Percentiles rank a stretch among this genome's conserved stretches.
Evolutionary conservation across 306 rosid species (phyloP).

Genomic region (Carpinus viminea): DNA sequence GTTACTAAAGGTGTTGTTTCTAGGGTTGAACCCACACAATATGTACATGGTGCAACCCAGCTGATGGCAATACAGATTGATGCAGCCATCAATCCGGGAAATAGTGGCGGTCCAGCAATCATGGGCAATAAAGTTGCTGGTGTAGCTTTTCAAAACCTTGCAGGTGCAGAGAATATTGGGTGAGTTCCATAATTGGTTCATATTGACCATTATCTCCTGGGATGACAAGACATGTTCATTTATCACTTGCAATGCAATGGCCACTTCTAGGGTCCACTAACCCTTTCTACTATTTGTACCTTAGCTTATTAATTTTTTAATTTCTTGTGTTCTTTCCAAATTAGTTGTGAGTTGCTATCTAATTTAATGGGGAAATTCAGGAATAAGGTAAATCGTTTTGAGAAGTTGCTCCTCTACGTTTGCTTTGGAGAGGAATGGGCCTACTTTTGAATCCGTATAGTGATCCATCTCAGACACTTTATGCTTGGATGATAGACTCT

Average conservation of each 20-base stretch:
- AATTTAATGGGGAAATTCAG: background rate
- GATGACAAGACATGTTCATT: background rate
- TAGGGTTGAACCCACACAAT: conserved; percentile 90
- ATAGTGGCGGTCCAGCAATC: conserved; percentile 96
- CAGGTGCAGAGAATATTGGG: conserved; percentile 98
- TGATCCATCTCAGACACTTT: background rate
- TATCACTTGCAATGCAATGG: background rate
- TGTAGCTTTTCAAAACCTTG: conserved; percentile 94
- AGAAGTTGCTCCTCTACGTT: background rate
- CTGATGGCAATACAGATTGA: conserved; percentile 93
- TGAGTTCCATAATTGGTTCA: conserved; percentile 31
- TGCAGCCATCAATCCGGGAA: conserved; percentile 95
- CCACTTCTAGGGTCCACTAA: background rate
- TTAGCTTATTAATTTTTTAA: background rate
- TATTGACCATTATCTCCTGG: background rate
- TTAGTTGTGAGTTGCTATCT: background rate
- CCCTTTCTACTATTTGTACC: background rate
- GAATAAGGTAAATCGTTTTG: background rate
- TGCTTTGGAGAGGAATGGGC: background rate
- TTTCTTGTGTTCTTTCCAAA: background rate
- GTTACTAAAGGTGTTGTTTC: conserved; percentile 92
- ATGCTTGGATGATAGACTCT: background rate
- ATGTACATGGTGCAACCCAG: conserved; percentile 87
- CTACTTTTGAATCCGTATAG: background rate
- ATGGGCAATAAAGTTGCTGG: conserved; percentile 86